Conservation (phyloP, 352 stramenopile genomes). For the Phytophthora gonapodyides region DNA sequence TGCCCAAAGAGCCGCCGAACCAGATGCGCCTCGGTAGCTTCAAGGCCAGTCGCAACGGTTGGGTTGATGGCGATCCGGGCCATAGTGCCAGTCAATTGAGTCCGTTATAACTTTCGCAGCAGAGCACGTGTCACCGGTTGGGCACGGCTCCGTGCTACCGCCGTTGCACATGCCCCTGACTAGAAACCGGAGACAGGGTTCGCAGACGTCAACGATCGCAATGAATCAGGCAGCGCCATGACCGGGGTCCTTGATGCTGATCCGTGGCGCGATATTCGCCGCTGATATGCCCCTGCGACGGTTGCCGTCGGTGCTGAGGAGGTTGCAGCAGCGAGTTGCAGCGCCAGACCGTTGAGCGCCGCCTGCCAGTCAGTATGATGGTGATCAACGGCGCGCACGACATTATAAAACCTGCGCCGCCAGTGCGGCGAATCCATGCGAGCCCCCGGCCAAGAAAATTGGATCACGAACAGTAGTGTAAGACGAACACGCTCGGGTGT, state of each 20-base stretch:
- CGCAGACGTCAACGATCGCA: not conserved
- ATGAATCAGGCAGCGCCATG: no score
- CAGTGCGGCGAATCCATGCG: constrained; percentile 4
- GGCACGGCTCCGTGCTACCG: not conserved
- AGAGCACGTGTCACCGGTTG: not conserved
- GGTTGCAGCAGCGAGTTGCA: not conserved
- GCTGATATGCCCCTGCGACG: no score
- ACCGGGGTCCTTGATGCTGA: no score
- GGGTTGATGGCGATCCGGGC: not conserved
- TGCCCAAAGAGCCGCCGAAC: no score
- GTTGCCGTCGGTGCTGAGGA: not conserved
- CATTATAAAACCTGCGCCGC: not conserved
- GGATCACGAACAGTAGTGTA: no score
- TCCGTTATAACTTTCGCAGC: constrained; percentile 4
- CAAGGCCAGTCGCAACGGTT: no score
- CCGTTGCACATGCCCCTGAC: constrained; percentile 15
- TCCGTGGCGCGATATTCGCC: no score
- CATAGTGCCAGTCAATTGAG: constrained; percentile 8
- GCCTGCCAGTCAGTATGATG: constrained; percentile 2
- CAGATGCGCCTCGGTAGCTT: no score
- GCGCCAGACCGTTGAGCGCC: constrained; percentile 7
- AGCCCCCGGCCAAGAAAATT: no score
- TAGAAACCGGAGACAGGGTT: constrained; percentile 10
- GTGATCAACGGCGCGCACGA: constrained; percentile 7
- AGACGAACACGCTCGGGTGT: no score